Evolutionary conservation across 75 land plant genomes (phyloP), one percentile per base, ranked within the genome.

Genomic region (Selaginella moellendorffii): DNA sequence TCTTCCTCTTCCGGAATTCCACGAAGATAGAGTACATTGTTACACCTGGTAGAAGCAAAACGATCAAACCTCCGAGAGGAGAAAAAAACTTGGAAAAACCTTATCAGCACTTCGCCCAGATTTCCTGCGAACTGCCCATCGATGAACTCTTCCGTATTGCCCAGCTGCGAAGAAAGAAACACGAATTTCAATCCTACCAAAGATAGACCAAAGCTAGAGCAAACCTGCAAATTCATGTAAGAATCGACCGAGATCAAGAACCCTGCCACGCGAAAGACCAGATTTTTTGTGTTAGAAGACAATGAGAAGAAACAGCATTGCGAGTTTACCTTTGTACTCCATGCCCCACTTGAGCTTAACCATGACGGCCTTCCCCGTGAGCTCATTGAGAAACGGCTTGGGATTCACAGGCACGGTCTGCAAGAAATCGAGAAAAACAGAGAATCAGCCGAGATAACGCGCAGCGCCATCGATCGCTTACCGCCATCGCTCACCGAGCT

Each of bases 301-400:
- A n/a, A n/a, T n/a, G n/a, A n/a, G n/a, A n/a, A n/a, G n/a, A n/a
- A n/a, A n/a, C n/a, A n/a, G n/a, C n/a, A n/a, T n/a, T n/a, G n/a
- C n/a, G n/a, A n/a, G n/a, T n/a, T n/a, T 70, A 87, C 97, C 97
- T 85, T 91, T 87, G 73, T 91, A 91, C 63, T 91, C 97, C 97
- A 91, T 91, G 54, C 97, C 97, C 97, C 97, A 91, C 64, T 91
- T 87, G 53, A 91, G 80, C 62, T 91, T 91, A 62, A 91, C 97
- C 72, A 91, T 81, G 36, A 91, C 97, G 36, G 81, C 74, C 76
- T 91, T 88, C 30, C 97, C 97, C n/a, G 97, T 91, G 68, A 91
- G 68, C 56, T 85, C 83, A 72, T 91, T 91, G 72, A 91, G 71
- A 54, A 91, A 91, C 0, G 97, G 97, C 68, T 91, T 91, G 22